Evolutionary conservation across 2,329 filamentous ascomycete species (phyloP).

Genomic region (Dothideomycetes sp.): DNA sequence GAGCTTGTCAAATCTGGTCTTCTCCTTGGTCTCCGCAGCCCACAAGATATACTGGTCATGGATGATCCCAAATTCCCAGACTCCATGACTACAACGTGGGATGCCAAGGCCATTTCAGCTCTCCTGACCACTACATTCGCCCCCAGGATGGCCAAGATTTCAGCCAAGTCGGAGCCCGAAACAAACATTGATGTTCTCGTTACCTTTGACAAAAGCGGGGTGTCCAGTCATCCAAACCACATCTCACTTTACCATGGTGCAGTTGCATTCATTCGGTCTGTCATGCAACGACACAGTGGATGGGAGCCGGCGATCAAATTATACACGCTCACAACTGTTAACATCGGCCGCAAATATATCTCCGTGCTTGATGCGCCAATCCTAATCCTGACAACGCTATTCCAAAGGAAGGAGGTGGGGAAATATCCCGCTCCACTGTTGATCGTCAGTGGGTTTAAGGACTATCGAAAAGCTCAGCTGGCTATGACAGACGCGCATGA

Average conservation of each 20-base stretch:
- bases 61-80: conserved; percentile 77
- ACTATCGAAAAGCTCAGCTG: conserved; percentile 58
- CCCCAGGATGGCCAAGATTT: conserved; percentile 43
- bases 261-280: conserved; percentile 53
- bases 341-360: conserved; percentile 68
- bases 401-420: conserved; percentile 40
- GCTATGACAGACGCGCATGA: conserved; percentile 86
- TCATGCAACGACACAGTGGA: conserved; percentile 53
- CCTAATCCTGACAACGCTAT: conserved; percentile 47
- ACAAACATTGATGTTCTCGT: conserved; percentile 68
- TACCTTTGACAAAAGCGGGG: conserved; percentile 75
- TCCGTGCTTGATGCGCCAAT: conserved; percentile 64
- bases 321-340: conserved; percentile 71
- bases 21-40: conserved; percentile 59
- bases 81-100: conserved; percentile 75
- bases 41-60: conserved; percentile 76
- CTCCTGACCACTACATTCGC: conserved; percentile 66
- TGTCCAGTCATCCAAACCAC: conserved; percentile 90
- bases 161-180: conserved; percentile 32
- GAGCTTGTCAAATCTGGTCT: conserved; percentile 76
- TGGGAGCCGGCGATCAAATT: conserved; percentile 67
- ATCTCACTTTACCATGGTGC: conserved; percentile 79
- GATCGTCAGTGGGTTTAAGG: conserved; percentile 56
- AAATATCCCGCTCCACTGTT: conserved; percentile 47
- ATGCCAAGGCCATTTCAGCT: conserved; percentile 55